Percentiles rank a stretch among this genome's conserved stretches.
Evolutionary conservation across 1,284 basidiomycete species (phyloP).

Genomic region (Agaricales sp.): DNA sequence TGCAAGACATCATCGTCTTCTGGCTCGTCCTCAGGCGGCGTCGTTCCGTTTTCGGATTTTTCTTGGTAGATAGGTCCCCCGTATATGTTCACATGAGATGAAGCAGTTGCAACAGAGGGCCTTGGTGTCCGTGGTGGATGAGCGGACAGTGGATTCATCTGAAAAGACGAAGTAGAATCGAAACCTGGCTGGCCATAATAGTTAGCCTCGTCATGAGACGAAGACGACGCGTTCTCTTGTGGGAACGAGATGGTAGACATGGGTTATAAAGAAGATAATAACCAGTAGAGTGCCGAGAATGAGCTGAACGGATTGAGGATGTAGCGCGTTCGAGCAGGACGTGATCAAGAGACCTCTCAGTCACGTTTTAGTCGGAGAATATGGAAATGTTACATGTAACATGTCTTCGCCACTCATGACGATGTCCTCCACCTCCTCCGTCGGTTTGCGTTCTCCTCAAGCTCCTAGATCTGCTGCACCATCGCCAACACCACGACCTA

Average conservation of each 20-base stretch:
- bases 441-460: slow-evolving; percentile 33
- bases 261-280: not conserved
- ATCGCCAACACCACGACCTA: slow-evolving; percentile 41
- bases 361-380: slow-evolving; percentile 11
- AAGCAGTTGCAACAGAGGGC: slow-evolving; percentile 10
- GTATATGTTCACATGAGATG: slow-evolving; percentile 24
- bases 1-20: slow-evolving; percentile 30
- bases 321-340: not conserved
- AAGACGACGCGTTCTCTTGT: slow-evolving; percentile 19
- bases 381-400: slow-evolving; percentile 38
- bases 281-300: not conserved
- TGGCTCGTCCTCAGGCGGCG: slow-evolving; percentile 21
- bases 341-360: not conserved
- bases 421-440: slow-evolving; percentile 17
- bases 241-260: slow-evolving; percentile 36
- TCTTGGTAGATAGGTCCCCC: slow-evolving; percentile 26
- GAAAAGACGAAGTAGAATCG: slow-evolving; percentile 42
- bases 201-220: slow-evolving; percentile 24
- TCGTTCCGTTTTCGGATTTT: slow-evolving; percentile 25
- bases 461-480: slow-evolving; percentile 11
- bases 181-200: slow-evolving; percentile 25
- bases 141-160: slow-evolving; percentile 68
- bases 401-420: not conserved
- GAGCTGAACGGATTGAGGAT: not conserved
- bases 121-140: slow-evolving; percentile 70